Conservation (phyloP, 306 rosid genomes). For the Mimosa bimucronata region DNA sequence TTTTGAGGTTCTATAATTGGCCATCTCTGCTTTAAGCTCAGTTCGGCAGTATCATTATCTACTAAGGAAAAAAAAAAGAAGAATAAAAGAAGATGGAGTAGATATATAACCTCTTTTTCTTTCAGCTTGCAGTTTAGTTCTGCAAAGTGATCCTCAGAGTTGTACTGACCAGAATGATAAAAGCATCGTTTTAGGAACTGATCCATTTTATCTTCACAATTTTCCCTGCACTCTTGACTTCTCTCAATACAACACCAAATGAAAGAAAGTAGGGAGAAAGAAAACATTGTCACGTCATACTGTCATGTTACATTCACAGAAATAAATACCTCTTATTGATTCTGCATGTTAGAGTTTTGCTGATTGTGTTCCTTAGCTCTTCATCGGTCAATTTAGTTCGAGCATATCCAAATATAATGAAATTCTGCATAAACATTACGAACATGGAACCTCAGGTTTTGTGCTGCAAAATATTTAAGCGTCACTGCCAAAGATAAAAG, state of each 20-base stretch:
- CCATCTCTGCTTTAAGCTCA: background rate
- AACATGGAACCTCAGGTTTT: conserved; percentile 21
- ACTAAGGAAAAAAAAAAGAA: background rate
- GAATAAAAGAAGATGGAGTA: conserved; percentile 4
- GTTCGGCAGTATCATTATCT: background rate
- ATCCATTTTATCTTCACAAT: conserved; percentile 92
- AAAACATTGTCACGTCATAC: conserved; percentile 6
- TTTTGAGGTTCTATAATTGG: background rate
- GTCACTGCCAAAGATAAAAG: conserved; percentile 29
- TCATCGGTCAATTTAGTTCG: conserved; percentile 81
- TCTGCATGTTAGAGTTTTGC: conserved; percentile 91
- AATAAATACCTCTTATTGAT: conserved; percentile 77
- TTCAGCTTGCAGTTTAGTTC: conserved; percentile 68
- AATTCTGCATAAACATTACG: conserved; percentile 60
- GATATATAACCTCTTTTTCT: conserved; percentile 73
- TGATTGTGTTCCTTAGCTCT: conserved; percentile 78
- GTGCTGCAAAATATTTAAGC: conserved; percentile 28
- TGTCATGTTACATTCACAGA: conserved; percentile 17
- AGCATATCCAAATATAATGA: conserved; percentile 81
- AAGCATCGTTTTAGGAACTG: conserved; percentile 81
- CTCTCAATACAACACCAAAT: conserved; percentile 30
- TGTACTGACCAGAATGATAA: conserved; percentile 89
- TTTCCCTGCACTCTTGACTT: conserved; percentile 58
- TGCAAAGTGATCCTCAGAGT: conserved; percentile 72
- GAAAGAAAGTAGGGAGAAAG: conserved; percentile 11